Base-by-base conservation (phyloP, 208 protist species). In the Baffinella frigidus region DNA sequence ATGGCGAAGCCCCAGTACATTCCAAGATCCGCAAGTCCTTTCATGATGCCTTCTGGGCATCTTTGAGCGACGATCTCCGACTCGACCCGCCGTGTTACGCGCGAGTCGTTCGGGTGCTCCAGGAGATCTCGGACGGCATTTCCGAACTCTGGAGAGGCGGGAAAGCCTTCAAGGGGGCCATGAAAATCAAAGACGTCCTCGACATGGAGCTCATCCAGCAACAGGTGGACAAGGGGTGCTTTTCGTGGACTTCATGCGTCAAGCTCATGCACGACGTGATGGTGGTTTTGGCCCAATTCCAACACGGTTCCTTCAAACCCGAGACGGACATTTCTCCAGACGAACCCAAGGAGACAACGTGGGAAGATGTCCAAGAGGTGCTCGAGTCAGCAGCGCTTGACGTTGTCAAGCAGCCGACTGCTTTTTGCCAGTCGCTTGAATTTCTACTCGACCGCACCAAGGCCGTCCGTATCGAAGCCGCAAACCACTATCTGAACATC, bases 11-110 rank as follows among this genome's bases (percentile, higher is more conserved):
- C n/a, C n/a, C n/a, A n/a, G n/a, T n/a, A n/a, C n/a, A n/a, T n/a
- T n/a, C 39, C 27, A 72, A 87, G 48, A 67, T 87, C 35, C 80
- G 80, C 48, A 67, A 87, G 27, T 62, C 39, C 80, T 87, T 87
- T 33, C 43, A 67, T 27, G 35, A 62, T 24, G 80, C 71, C 80
- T 87, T 87, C 80, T 87, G 80, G 80, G 24, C 51, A 11, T 68
- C 35, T 10, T 33, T 87, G 20, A 24, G 24, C 44, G 14, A 72
- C 39, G 80, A 87, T 24, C 36, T 87, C 14, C 24, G 27, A 27
- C n/a, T 87, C n/a, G 20, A 35, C 20, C 71, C 71, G 39, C 71
- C 71, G 20, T 87, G 48, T 33, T 87, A 87, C 48, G 35, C 48
- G 14, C 80, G 80, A 11, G 80, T 87, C 39, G 39, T 64, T 17